These are phyloP conservation scores for Russula dissimulans DNA, from an alignment of 768 basidiomycete genomes.

Conservation along the genomic window DNA sequence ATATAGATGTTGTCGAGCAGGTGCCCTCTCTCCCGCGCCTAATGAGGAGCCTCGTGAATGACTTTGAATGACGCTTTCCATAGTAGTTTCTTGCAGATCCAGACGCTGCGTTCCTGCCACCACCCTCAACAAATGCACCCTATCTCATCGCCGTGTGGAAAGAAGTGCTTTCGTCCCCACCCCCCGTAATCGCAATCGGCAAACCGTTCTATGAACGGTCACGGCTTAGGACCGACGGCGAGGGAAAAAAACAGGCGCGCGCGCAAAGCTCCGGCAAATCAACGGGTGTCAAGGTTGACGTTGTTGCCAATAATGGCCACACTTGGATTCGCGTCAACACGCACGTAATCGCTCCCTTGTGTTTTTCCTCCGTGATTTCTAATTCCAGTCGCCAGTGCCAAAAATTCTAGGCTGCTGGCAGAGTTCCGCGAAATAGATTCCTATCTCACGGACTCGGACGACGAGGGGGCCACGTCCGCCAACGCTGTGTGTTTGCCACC, in stretches of 20 bases:
- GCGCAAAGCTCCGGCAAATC: conserved; percentile 8
- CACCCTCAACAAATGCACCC: conserved; percentile 68
- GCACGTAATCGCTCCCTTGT: conserved; percentile 37
- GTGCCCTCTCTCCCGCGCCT: conserved; percentile 22
- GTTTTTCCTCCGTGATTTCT: conserved; percentile 4
- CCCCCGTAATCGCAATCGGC: conserved; percentile 50
- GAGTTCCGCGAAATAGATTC: conserved; percentile 84
- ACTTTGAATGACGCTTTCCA: neutral
- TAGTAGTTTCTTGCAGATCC: conserved; percentile 59
- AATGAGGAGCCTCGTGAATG: conserved; percentile 4
- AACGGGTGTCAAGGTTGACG: conserved; percentile 59
- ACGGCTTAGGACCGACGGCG: neutral
- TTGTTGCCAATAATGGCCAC: conserved; percentile 65
- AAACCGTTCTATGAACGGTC: conserved; percentile 36
- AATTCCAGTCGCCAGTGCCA: conserved; percentile 40
- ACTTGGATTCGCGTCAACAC: conserved; percentile 84
- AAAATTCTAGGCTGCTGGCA: conserved; percentile 62
- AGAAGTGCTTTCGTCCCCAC: conserved; percentile 54
- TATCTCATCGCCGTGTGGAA: conserved; percentile 79
- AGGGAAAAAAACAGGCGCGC: conserved; percentile 9
- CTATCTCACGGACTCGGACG: conserved; percentile 55
- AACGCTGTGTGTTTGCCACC: conserved; percentile 28
- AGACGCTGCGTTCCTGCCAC: conserved; percentile 34
- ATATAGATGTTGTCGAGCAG: conserved; percentile 34
- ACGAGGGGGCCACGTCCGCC: conserved; percentile 25